Base-by-base conservation (phyloP, 2,329 filamentous ascomycete genomes). In the Calonectria leucothoes region DNA sequence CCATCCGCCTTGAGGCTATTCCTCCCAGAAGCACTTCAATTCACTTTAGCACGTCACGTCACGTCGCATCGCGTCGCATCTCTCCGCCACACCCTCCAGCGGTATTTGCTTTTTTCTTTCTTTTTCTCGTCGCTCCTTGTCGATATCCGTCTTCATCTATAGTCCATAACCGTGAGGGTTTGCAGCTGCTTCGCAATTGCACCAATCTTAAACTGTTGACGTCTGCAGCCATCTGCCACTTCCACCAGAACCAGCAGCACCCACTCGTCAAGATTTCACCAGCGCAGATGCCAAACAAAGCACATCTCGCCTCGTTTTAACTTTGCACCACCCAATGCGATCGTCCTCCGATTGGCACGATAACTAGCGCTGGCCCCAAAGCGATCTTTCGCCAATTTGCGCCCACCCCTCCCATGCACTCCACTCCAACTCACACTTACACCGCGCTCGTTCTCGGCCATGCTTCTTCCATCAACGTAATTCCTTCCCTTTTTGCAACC, bases 291-390 rank as follows among this genome's bases (percentile, higher is more conserved):
- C 27, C 29, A 74, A 67, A 64, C 70, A 70, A 59, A 76, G 63
- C 74, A 77, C 68, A 45, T 61, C 70, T 78, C 65, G 69, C 45
- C 69, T 49, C 67, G 65, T 74, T 80, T 80, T 75, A 72, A 79
- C 76, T 80, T 80, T 76, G 42, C 64, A 70, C 74, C 75, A 80
- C 72, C 66, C 67, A 71, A 81, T 81, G 81, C 82, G 81, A 81
- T 82, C 80, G 66, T 68, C 61, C 74, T 78, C 79, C 78, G 79
- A 83, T 83, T 83, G 82, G 82, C 71, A 81, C 78, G 82, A 82
- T 82, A 59, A 59, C 55, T 59, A 82, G 71, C 78, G 68, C 71
- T 71, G 63, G 66, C 70, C 68, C 69, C 71, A 64, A 74, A 71
- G 74, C 70, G 72, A 76, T 75, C 70, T 57, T 35, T 74, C 72